Conservation (phyloP, 139 green algal genomes). For the Edaphochlamys debaryana region DNA sequence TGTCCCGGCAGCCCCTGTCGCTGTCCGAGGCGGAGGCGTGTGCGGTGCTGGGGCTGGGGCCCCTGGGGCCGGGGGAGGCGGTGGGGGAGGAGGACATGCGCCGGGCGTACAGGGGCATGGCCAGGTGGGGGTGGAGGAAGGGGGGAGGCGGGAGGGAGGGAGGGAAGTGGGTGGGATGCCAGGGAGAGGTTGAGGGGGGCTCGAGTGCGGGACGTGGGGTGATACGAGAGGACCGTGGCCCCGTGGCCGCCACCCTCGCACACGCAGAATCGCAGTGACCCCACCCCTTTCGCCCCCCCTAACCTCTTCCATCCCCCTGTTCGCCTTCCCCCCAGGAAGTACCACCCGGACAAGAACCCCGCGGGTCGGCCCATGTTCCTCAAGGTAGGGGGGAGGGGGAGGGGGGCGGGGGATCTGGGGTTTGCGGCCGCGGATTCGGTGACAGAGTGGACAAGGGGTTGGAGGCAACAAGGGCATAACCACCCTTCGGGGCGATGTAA, state of each 20-base stretch:
- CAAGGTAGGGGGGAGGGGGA: slow-evolving; percentile 29
- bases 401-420: no score
- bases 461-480: no score
- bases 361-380: slow-evolving; percentile 84
- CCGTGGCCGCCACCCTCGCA: neutral
- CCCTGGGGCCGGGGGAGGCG: slow-evolving; percentile 59
- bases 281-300: neutral
- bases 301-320: no score
- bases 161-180: no score
- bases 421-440: no score
- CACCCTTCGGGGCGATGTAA: no score
- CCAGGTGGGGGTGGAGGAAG: slow-evolving; percentile 3
- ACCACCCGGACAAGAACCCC: slow-evolving; percentile 97
- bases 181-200: no score
- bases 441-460: no score
- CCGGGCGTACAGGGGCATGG: slow-evolving; percentile 81
- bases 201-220: no score
- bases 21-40: slow-evolving; percentile 79
- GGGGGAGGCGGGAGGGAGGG: no score
- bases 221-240: no score
- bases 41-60: slow-evolving; percentile 69
- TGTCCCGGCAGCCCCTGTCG: slow-evolving; percentile 74
- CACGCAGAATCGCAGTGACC: neutral
- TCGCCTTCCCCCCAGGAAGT: slow-evolving; percentile 65
- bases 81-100: slow-evolving; percentile 88